Evolutionary conservation across 768 basidiomycete genomes (phyloP).

Genomic region (Mycena galopus): DNA sequence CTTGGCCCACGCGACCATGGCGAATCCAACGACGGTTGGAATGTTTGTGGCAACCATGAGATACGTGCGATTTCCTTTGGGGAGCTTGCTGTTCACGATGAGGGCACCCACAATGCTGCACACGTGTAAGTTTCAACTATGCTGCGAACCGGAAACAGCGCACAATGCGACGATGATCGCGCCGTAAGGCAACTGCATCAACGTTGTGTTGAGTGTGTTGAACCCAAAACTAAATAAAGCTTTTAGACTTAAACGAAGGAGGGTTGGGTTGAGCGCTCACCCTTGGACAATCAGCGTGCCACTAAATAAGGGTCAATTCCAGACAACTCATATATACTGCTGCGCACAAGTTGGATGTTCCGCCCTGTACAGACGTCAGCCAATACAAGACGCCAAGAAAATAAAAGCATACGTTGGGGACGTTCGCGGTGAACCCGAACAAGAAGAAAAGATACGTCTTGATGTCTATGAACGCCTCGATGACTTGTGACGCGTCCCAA

Average conservation of each 20-base stretch:
- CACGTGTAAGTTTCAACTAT: too few relatives aligned
- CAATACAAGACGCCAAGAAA: not conserved
- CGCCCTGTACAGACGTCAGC: conserved; percentile 33
- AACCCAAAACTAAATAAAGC: conserved; percentile 42
- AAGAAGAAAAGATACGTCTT: conserved; percentile 51
- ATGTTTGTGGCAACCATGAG: conserved; percentile 42
- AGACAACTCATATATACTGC: not conserved
- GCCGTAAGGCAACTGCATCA: conserved; percentile 44
- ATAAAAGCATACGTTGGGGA: conserved; percentile 37
- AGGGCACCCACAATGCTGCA: conserved; percentile 38
- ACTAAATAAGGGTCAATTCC: conserved; percentile 14
- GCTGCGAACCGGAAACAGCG: not conserved
- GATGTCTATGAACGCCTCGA: conserved; percentile 48
- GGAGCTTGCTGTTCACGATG: conserved; percentile 36
- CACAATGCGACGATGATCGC: conserved; percentile 39
- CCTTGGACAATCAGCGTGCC: conserved; percentile 44
- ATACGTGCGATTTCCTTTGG: conserved; percentile 39
- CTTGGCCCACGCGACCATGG: conserved; percentile 44
- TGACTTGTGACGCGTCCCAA: conserved; percentile 38
- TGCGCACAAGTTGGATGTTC: conserved; percentile 44
- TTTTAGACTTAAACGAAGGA: not conserved
- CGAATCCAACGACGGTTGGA: conserved; percentile 44
- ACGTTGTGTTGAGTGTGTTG: conserved; percentile 43
- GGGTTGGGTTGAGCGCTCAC: conserved; percentile 5
- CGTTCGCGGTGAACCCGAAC: conserved; percentile 44